Evolutionary conservation across 352 stramenopile species (phyloP).

Genomic region (Phytophthora quininea): DNA sequence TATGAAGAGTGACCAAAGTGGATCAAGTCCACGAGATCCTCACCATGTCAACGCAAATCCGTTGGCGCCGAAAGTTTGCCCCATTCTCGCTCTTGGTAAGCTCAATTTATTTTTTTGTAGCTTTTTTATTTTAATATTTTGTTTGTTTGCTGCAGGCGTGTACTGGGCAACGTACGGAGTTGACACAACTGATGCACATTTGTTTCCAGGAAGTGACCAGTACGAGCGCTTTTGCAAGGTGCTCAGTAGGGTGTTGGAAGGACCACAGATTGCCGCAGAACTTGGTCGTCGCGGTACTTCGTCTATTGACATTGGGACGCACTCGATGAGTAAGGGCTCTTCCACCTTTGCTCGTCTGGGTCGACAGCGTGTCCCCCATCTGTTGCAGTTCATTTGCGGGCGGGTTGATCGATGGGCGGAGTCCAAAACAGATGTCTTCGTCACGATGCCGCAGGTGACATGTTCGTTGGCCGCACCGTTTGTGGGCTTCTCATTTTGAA

Average conservation of each 20-base stretch:
- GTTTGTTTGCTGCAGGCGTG: too few relatives aligned
- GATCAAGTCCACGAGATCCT: slow-evolving; percentile 24
- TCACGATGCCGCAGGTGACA: slow-evolving; percentile 13
- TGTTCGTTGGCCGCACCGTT: slow-evolving; percentile 15
- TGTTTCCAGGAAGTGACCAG: slow-evolving; percentile 21
- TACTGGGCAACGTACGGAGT: slow-evolving; percentile 14
- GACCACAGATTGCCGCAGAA: slow-evolving; percentile 1
- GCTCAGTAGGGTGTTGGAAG: slow-evolving; percentile 3
- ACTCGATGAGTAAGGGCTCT: slow-evolving; percentile 23
- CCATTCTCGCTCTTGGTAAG: too few relatives aligned
- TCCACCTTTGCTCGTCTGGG: slow-evolving; percentile 10
- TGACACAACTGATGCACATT: slow-evolving; percentile 1
- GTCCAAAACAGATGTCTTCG: slow-evolving; percentile 1
- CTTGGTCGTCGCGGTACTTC: slow-evolving; percentile 12
- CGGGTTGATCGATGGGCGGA: slow-evolving; percentile 1
- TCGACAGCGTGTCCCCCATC: slow-evolving; percentile 12
- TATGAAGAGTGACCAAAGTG: slow-evolving; percentile 41
- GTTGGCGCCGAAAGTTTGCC: slow-evolving; percentile 27
- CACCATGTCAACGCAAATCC: slow-evolving; percentile 42
- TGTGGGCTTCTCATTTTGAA: slow-evolving; percentile 3
- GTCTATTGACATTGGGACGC: slow-evolving; percentile 9
- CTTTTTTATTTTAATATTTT: too few relatives aligned
- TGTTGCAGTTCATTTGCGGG: neutral
- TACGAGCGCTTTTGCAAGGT: neutral
- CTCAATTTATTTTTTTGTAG: too few relatives aligned